Evolutionary conservation across 306 rosid genomes (phyloP).

Genomic region (Myrica gale): DNA sequence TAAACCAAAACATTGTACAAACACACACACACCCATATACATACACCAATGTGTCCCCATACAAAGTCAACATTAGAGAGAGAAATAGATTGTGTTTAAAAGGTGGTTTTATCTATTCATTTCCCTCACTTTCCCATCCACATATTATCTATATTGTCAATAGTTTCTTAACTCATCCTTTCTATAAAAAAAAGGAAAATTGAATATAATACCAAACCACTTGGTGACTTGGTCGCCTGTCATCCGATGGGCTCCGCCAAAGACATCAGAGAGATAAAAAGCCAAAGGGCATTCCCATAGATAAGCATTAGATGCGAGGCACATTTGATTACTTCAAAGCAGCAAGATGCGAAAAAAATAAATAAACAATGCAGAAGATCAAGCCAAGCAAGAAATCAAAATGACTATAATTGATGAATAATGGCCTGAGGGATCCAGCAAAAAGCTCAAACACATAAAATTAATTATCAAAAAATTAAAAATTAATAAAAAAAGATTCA

Average conservation of each 20-base stretch:
- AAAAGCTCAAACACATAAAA: conserved; percentile 2
- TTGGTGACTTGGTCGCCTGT: conserved; percentile 3
- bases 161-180: conserved; percentile 3
- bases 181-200: conserved; percentile 3
- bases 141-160: conserved; percentile 6
- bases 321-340: conserved; percentile 22
- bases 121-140: conserved; percentile 1
- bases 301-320: conserved; percentile 22
- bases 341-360: conserved; percentile 16
- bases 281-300: conserved; percentile 31
- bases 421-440: conserved; percentile 6
- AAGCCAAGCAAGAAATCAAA: conserved; percentile 24
- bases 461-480: conserved; percentile 1
- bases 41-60: too few species aligned
- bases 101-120: background rate
- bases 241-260: conserved; percentile 32
- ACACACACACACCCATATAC: too few species aligned
- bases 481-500: conserved; percentile 17
- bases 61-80: too few species aligned
- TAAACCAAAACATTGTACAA: too few species aligned
- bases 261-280: conserved; percentile 13
- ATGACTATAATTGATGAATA: conserved; percentile 23
- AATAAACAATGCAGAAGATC: conserved; percentile 12
- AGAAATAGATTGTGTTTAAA: background rate
- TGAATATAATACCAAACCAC: background rate